Evolutionary conservation across 805 yeast genomes (phyloP).

Genomic region (Kluyveromyces lactis): DNA sequence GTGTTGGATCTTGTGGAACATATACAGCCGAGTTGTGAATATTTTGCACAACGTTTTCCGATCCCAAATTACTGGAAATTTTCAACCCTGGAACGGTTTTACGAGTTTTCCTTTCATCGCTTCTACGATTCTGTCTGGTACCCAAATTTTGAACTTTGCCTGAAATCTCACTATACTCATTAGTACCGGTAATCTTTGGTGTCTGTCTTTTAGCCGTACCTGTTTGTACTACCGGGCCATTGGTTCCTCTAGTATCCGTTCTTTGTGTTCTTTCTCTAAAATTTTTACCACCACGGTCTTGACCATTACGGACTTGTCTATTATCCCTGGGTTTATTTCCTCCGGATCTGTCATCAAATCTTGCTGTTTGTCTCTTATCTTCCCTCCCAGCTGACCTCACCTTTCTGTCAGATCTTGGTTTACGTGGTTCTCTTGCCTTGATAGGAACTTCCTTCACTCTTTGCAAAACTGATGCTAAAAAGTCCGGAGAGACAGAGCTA

Average conservation of each 20-base stretch:
- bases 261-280: slow-evolving; percentile 1
- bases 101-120: slow-evolving; percentile 1
- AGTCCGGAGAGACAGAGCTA: slow-evolving; percentile 24
- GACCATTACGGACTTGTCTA: background rate
- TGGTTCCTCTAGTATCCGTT: background rate
- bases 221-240: slow-evolving; percentile 1
- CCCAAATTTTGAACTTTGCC: background rate
- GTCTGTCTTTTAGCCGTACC: slow-evolving; percentile 4
- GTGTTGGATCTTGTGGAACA: slow-evolving; percentile 20
- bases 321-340: slow-evolving; percentile 1
- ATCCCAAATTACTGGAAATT: background rate
- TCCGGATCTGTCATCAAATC: background rate
- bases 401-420: slow-evolving; percentile 4
- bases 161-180: slow-evolving; percentile 1
- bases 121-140: slow-evolving; percentile 1
- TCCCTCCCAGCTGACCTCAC: background rate
- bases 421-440: background rate
- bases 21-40: slow-evolving; percentile 8
- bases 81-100: slow-evolving; percentile 12
- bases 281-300: background rate
- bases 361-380: background rate
- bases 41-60: background rate
- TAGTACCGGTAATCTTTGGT: background rate
- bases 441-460: slow-evolving; percentile 25
- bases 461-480: slow-evolving; percentile 22